Base-by-base conservation (phyloP, 2,329 filamentous ascomycete genomes). In the Pseudogymnoascus sp. region DNA sequence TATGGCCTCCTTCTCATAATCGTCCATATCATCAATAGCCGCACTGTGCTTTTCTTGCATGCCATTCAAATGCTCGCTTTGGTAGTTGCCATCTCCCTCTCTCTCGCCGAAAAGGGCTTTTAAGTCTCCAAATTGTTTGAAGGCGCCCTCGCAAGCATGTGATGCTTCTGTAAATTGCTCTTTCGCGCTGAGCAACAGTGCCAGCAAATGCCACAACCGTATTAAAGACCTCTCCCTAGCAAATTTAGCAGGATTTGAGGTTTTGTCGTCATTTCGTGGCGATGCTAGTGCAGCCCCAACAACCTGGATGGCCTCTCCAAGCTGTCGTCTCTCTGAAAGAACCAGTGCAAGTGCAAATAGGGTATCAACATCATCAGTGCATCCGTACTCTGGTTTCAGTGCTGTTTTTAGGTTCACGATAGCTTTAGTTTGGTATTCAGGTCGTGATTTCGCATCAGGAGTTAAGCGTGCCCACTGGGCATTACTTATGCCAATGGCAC, bases 201-300 rank as follows among this genome's bases (percentile, higher is more conserved):
- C 87, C 54, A 99, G 80, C 14, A 99, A 80, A 77, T 99, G 94
- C 92, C 94, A 97, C 22, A 97, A 75, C 2, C 92, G 87, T 22
- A 97, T 86, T 35, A 87, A 74, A 6, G 82, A 80, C 54, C 84
- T 79, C 70, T 91, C 86, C 61, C 84, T 73, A 1, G 72, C 69
- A 66, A 72, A 77, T 30, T 73, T 57, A 18, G 57, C 28, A 57
- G 38, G 22, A 38, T 38, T 77, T 75, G 16, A 74, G 4, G 77
- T 75, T 63, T 81, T 83, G 47, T 80, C 81, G 22, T 5, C 12
- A 36, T 58, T 28, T 37, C 22, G 57, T 20, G 37, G 33, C 3
- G 85, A 79, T 43, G 87, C 79, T 43, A 97, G 77, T 0, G 90
- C 90, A 38, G 82, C 81, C 73, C 92, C 95, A 60, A 92, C 85